Conservation (phyloP, 345 rosid species). For the Citropsis articulata region DNA sequence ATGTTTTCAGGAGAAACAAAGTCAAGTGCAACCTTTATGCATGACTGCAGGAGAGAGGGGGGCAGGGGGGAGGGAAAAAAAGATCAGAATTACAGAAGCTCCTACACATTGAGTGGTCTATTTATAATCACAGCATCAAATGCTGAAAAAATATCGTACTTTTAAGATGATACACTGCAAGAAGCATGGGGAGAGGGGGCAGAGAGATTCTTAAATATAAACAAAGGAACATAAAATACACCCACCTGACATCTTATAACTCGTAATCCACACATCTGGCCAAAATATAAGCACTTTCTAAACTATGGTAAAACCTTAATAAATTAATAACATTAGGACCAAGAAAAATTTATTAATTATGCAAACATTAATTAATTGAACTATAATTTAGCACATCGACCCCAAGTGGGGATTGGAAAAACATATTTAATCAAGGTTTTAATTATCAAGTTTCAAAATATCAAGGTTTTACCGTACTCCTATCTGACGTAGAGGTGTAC, state of each 20-base stretch:
- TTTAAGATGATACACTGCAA: background rate
- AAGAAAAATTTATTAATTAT: too few species aligned
- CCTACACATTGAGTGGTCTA: background rate
- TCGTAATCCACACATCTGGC: background rate
- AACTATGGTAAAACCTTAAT: background rate
- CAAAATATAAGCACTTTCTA: background rate
- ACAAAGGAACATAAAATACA: background rate
- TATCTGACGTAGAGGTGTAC: background rate
- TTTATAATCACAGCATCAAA: background rate
- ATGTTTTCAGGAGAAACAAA: conserved; percentile 62
- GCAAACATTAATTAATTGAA: too few species aligned
- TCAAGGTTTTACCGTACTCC: background rate
- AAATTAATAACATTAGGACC: too few species aligned
- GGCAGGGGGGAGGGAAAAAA: background rate
- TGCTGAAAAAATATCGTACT: background rate
- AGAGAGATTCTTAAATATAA: background rate
- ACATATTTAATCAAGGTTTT: too few species aligned
- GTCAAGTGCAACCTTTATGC: conserved; percentile 50
- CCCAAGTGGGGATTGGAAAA: too few species aligned
- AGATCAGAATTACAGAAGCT: background rate
- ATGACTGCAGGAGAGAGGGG: conserved; percentile 24
- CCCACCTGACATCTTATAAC: background rate
- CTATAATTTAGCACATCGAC: too few species aligned
- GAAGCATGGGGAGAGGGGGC: too few species aligned
- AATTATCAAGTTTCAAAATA: too few species aligned